Conservation (phyloP, 768 basidiomycete species). For the Hygrocybe punicea region DNA sequence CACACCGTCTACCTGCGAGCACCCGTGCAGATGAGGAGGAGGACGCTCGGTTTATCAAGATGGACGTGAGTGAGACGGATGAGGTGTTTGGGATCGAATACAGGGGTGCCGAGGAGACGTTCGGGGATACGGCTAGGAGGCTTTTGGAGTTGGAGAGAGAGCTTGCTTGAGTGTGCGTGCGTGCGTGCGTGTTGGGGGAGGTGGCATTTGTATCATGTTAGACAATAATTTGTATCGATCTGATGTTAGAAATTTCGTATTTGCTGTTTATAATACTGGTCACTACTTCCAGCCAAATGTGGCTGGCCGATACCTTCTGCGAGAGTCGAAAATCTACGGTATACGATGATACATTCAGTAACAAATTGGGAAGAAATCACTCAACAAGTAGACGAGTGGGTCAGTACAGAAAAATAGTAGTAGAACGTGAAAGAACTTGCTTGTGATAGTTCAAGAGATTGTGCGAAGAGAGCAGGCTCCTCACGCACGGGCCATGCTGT, state of each 20-base stretch:
- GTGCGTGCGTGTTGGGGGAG: too few species aligned
- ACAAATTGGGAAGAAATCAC: too few species aligned
- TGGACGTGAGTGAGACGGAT: not conserved
- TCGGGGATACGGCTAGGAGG: not conserved
- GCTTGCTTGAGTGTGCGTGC: not conserved
- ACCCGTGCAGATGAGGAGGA: not conserved
- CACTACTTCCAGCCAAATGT: too few species aligned
- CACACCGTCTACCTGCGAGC: not conserved
- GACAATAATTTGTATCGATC: too few species aligned
- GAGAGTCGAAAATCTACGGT: too few species aligned
- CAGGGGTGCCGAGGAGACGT: not conserved
- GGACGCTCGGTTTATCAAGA: not conserved
- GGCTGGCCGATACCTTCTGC: too few species aligned
- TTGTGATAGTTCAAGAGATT: not conserved
- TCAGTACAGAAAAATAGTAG: slow-evolving; percentile 1
- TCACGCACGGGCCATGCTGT: too few species aligned
- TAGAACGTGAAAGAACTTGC: slow-evolving; percentile 1
- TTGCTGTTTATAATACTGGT: too few species aligned
- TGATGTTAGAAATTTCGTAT: too few species aligned
- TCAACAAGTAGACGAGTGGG: too few species aligned
- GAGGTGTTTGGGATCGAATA: not conserved
- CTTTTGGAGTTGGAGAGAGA: slow-evolving; percentile 2
- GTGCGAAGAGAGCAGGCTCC: not conserved
- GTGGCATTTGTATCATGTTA: too few species aligned
- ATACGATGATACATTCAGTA: too few species aligned